phyloP scores from a whole-genome alignment of 2,329 filamentous ascomycete species.

The Phaeophleospora eucalypticola region DNA sequence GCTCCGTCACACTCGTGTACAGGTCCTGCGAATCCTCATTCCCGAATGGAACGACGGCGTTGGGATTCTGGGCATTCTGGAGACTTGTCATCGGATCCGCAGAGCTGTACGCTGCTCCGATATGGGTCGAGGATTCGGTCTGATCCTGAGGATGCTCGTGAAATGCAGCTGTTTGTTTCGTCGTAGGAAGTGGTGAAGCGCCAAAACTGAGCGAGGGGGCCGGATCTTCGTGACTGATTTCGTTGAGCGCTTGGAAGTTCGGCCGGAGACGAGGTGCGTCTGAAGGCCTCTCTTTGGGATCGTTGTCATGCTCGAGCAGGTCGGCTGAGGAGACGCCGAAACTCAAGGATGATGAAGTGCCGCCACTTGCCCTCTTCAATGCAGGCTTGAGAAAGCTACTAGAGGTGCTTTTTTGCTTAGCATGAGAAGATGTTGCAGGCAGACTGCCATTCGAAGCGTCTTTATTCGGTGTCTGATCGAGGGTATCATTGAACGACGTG shows the following conservation, averaged over 20 bases:
- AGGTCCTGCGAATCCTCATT: conserved; percentile 8
- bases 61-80: conserved; percentile 1
- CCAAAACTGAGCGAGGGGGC: too few species aligned
- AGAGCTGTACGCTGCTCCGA: not conserved
- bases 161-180: not conserved
- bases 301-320: not conserved
- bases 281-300: not conserved
- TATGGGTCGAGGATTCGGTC: too few species aligned
- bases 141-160: not conserved
- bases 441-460: not conserved
- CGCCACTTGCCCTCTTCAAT: not conserved
- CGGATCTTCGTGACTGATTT: too few species aligned
- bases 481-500: conserved; percentile 17
- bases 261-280: not conserved
- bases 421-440: not conserved
- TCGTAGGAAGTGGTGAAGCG: too few species aligned
- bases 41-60: not conserved
- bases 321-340: conserved; percentile 6
- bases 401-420: not conserved
- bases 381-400: not conserved
- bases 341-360: conserved; percentile 1
- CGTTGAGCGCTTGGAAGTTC: too few species aligned
- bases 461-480: not conserved
- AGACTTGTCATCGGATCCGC: not conserved
- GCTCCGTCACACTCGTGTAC: too few species aligned